These are phyloP conservation scores for Myrmaecium sp. DNA, from an alignment of 2,329 filamentous ascomycete species.

Conservation along the genomic window DNA sequence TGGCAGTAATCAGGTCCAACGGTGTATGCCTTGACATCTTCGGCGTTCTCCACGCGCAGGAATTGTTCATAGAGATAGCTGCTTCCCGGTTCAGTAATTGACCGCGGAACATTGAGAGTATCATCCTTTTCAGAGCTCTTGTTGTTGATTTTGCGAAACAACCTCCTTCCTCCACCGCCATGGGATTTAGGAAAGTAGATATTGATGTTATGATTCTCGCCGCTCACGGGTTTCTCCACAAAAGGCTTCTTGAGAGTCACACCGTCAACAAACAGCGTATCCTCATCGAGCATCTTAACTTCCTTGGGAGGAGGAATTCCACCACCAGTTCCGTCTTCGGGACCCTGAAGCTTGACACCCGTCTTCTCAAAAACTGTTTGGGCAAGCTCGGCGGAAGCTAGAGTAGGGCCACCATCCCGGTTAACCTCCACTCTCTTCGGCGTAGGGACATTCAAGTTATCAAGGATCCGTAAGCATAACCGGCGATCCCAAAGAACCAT, in stretches of 20 bases:
- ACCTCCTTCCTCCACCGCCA: constrained; percentile 73
- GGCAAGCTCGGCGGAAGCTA: constrained; percentile 64
- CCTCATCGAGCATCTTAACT: constrained; percentile 78
- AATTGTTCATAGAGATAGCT: constrained; percentile 98
- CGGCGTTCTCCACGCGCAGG: constrained; percentile 86
- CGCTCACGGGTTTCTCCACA: constrained; percentile 95
- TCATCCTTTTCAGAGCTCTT: constrained; percentile 93
- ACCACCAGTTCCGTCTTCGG: constrained; percentile 48
- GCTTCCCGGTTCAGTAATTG: constrained; percentile 59
- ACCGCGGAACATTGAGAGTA: constrained; percentile 57
- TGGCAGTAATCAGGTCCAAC: constrained; percentile 88
- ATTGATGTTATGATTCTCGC: constrained; percentile 96
- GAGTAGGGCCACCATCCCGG: constrained; percentile 70
- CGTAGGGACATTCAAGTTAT: constrained; percentile 77
- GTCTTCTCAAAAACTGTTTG: constrained; percentile 67
- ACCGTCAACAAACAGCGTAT: constrained; percentile 78
- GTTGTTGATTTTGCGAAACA: constrained; percentile 96
- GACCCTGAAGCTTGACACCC: constrained; percentile 56
- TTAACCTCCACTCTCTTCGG: constrained; percentile 81
- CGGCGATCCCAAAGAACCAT: constrained; percentile 92
- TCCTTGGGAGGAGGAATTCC: constrained; percentile 40
- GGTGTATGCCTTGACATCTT: constrained; percentile 97
- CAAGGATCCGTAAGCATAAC: constrained; percentile 72
- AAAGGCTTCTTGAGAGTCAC: constrained; percentile 74
- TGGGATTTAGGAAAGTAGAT: constrained; percentile 86